phyloP scores from a whole-genome alignment of 345 rosid species.

The Eucalyptus coolabah region DNA sequence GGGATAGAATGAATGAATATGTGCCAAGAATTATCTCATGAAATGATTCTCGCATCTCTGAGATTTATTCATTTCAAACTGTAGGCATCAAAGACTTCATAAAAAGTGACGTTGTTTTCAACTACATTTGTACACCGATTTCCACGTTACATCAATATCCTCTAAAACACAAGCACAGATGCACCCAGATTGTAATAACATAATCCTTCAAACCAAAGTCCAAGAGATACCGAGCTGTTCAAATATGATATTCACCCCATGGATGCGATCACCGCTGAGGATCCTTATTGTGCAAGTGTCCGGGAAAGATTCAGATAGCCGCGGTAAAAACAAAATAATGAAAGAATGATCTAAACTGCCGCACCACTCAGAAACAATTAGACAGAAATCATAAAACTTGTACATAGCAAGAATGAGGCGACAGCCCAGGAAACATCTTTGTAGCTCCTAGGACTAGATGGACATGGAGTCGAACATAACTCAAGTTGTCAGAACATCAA shows the following conservation, averaged over 20 bases:
- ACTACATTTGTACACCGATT: no score
- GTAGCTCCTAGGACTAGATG: background rate
- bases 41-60: no score
- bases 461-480: background rate
- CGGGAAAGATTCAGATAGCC: background rate
- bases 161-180: background rate
- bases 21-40: no score
- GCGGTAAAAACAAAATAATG: background rate
- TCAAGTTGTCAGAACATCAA: conserved; percentile 58
- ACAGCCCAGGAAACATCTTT: background rate
- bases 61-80: no score
- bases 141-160: no score
- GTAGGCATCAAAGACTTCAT: no score
- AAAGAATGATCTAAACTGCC: background rate
- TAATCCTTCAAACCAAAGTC: no score
- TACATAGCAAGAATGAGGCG: background rate
- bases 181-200: background rate
- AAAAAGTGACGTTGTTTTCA: no score
- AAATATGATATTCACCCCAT: background rate
- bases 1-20: no score
- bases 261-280: background rate
- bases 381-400: background rate
- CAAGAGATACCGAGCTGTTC: background rate
- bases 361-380: background rate
- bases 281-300: background rate